Conservation (phyloP, 768 basidiomycete species). For the Clathrus columnatus region DNA sequence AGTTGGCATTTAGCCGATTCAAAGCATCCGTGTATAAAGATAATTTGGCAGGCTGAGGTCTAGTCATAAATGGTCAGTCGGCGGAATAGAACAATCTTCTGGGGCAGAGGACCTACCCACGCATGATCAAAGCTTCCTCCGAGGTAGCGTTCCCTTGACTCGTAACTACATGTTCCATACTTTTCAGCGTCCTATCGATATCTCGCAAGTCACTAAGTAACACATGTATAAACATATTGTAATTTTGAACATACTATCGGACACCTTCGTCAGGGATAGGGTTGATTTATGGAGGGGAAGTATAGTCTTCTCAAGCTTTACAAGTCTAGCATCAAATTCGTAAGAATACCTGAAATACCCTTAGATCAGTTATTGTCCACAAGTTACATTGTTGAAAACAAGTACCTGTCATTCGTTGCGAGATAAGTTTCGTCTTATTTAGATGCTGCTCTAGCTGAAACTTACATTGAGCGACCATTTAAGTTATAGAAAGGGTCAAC, state of each 20-base stretch:
- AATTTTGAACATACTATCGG: conserved; percentile 47
- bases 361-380: conserved; percentile 6
- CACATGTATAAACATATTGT: background rate
- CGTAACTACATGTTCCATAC: conserved; percentile 72
- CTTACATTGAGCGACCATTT: background rate
- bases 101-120: conserved; percentile 44
- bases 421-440: conserved; percentile 77
- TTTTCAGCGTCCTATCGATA: conserved; percentile 68
- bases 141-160: conserved; percentile 66
- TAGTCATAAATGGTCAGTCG: conserved; percentile 20
- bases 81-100: background rate
- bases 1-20: conserved; percentile 67
- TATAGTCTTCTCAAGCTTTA: conserved; percentile 80
- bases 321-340: conserved; percentile 74
- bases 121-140: conserved; percentile 70
- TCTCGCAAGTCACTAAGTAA: conserved; percentile 33
- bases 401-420: conserved; percentile 79
- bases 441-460: conserved; percentile 76
- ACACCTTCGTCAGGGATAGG: conserved; percentile 62
- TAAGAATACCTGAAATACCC: conserved; percentile 59
- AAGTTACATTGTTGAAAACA: conserved; percentile 2
- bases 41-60: conserved; percentile 65
- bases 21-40: conserved; percentile 60
- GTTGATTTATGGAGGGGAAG: conserved; percentile 74
- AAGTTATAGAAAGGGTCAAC: conserved; percentile 9